Evolutionary conservation across 352 stramenopile species (phyloP), one percentile per base, ranked within the genome.

Genomic region (Pythium vanterpoolii): DNA sequence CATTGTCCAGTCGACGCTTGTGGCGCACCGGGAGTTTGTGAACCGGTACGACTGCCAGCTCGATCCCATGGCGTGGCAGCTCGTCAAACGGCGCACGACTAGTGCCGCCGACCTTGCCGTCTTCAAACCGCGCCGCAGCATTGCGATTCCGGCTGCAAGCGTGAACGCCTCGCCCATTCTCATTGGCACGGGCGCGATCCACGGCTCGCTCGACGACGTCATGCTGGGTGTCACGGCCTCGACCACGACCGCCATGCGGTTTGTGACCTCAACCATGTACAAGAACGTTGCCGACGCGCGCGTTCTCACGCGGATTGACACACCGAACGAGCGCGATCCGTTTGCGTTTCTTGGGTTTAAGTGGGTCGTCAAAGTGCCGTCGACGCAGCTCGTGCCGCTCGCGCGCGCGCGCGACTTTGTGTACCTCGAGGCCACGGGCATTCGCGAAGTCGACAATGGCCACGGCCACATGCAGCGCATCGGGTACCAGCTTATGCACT

Each of bases 401-500:
- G 44, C 68, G 6, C 63, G 68, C 4, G 45, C 60, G 10, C 65
- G 66, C 10, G 69, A 76, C 47, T 73, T 76, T 54, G 49, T 71
- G 11, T 73, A 62, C 48, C 36, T 76, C 27, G 61, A 69, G 40
- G 66, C 61, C 8, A 60, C 62, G 3, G 69, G 65, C 19, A 27
- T 76, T 27, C 46, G 47, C 27, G 3, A 23, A 0, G 19, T 57
- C 7, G 47, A 52, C 5, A n/a, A 40, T 19, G 42, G 46, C 5
- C 11, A 30, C 14, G 31, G 40, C 19, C 16, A 21, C 30, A 43
- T 23, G 14, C 10, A 19, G 21, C 54, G 62, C 27, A 56, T 76
- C 24, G 69, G 69, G 30, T 64, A 64, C 53, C 40, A 72, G 42
- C 53, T 76, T 23, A 55, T 74, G 54, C 71, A 79, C 60, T 76